Percentiles rank a stretch among this genome's conserved stretches.
Evolutionary conservation across 495 filamentous ascomycete species (phyloP).

Genomic region (Terfezia boudieri): DNA sequence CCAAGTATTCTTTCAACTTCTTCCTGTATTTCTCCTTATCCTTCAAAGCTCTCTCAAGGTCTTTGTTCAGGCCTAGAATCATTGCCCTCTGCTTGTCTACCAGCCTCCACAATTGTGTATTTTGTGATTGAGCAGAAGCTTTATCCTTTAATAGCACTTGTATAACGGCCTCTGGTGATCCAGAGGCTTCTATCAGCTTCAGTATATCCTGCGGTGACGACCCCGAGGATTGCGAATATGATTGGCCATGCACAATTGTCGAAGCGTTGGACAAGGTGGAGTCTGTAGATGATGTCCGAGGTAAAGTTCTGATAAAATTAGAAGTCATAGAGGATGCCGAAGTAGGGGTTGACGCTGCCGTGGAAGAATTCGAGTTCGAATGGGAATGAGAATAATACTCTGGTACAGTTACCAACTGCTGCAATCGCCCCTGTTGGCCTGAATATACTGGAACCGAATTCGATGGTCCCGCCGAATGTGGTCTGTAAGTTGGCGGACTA

Average conservation of each 20-base stretch:
- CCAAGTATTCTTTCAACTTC: conserved; percentile 48
- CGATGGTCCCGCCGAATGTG: conserved; percentile 6
- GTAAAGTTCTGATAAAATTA: conserved; percentile 25
- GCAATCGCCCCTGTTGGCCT: conserved; percentile 2
- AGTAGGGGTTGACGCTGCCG: conserved; percentile 1
- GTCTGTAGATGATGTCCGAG: conserved; percentile 83
- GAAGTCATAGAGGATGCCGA: conserved; percentile 11
- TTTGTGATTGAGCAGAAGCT: conserved; percentile 64
- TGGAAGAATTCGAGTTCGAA: not conserved
- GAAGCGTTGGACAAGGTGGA: conserved; percentile 78
- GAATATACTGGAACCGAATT: conserved; percentile 5
- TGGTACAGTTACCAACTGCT: not conserved
- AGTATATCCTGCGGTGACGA: conserved; percentile 38
- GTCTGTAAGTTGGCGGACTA: conserved; percentile 4
- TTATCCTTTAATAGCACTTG: conserved; percentile 80
- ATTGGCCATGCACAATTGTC: conserved; percentile 32
- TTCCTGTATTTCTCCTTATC: conserved; percentile 89
- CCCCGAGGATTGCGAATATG: conserved; percentile 34
- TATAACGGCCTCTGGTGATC: conserved; percentile 75
- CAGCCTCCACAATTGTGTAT: conserved; percentile 78
- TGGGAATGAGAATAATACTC: not conserved
- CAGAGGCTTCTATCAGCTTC: conserved; percentile 55
- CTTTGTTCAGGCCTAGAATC: conserved; percentile 83
- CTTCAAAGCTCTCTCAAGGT: conserved; percentile 73
- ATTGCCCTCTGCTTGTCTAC: conserved; percentile 91